Evolutionary conservation across 164 flowering plant species (phyloP).

Genomic region (Stephania yunnanensis): DNA sequence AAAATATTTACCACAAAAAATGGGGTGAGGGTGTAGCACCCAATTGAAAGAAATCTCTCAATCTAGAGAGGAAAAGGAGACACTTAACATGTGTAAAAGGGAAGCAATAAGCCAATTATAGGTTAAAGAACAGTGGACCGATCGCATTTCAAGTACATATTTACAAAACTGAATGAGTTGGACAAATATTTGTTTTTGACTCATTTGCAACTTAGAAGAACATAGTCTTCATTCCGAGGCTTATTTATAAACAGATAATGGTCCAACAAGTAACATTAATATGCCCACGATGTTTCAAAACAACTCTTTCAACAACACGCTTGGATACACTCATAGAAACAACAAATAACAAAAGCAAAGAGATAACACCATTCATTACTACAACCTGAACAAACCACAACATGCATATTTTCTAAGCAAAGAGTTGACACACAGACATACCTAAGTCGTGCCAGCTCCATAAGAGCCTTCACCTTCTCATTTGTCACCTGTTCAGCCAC

Average conservation of each 20-base stretch:
- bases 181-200: neutral
- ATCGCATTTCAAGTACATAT: neutral
- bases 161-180: neutral
- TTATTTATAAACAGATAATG: neutral
- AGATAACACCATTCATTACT: neutral
- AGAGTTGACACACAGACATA: constrained; percentile 51
- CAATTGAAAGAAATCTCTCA: neutral
- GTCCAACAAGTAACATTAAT: neutral
- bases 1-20: neutral
- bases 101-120: neutral
- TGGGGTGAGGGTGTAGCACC: neutral
- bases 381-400: neutral
- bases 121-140: neutral
- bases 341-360: neutral
- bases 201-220: neutral
- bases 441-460: constrained; percentile 83
- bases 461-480: constrained; percentile 86
- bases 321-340: neutral
- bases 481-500: constrained; percentile 64
- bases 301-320: neutral
- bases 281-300: neutral
- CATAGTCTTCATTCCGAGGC: neutral
- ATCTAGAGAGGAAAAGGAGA: neutral
- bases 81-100: neutral
- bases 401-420: constrained; percentile 54